Percentiles rank a stretch among this genome's conserved stretches.
Evolutionary conservation across 108 stramenopile genomes (phyloP).

Genomic region (Epithemia pelagica): DNA sequence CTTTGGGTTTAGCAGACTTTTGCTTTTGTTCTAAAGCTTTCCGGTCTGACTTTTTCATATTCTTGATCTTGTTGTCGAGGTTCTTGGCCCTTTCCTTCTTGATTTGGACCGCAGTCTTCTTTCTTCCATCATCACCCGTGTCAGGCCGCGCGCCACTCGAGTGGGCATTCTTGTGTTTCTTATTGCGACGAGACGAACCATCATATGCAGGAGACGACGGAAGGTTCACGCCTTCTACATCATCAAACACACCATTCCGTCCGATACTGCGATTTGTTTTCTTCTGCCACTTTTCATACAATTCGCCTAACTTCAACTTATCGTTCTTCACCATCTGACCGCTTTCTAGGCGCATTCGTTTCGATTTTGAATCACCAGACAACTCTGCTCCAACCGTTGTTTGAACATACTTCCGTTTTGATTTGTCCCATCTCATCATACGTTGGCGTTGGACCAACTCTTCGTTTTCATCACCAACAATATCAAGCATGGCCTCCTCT

Average conservation of each 20-base stretch:
- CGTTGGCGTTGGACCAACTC: constrained; percentile 84
- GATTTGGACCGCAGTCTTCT: constrained; percentile 55
- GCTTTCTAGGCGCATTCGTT: constrained; percentile 77
- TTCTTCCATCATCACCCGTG: constrained; percentile 19
- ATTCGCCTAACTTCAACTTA: constrained; percentile 88
- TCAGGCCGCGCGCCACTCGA: not conserved
- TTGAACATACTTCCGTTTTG: constrained; percentile 87
- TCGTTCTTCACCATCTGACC: constrained; percentile 82
- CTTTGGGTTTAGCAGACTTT: not conserved
- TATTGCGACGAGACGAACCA: constrained; percentile 20
- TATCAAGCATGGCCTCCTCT: constrained; percentile 91
- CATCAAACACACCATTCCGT: constrained; percentile 81
- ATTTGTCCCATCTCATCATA: constrained; percentile 96
- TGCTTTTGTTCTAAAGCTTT: constrained; percentile 24
- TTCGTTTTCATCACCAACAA: constrained; percentile 92
- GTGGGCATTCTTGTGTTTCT: constrained; percentile 23
- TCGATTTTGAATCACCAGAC: constrained; percentile 63
- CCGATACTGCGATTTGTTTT: constrained; percentile 88
- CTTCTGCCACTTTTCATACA: constrained; percentile 96
- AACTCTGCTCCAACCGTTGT: constrained; percentile 81
- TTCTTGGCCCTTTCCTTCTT: constrained; percentile 68
- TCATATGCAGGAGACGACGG: constrained; percentile 8
- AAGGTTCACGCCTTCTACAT: constrained; percentile 27
- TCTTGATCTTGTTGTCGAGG: constrained; percentile 75
- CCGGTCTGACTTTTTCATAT: constrained; percentile 65